Evolutionary conservation across 352 stramenopile species (phyloP), one percentile per base, ranked within the genome.

Genomic region (Phytophthora pseudosyringae): DNA sequence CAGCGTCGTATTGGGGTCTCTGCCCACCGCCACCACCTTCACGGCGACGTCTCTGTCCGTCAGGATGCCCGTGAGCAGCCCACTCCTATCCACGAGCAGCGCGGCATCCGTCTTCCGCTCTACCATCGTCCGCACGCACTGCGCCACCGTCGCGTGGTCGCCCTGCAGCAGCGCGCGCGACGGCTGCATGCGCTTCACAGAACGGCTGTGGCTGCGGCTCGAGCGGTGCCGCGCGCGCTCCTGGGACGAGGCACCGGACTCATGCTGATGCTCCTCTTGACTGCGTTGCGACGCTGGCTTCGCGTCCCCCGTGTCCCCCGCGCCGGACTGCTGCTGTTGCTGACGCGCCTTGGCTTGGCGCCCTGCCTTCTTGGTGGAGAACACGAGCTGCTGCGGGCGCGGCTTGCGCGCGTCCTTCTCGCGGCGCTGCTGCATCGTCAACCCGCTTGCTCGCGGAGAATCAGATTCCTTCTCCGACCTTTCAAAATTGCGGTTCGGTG

Each of bases 1-100:
- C 35, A 75, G 71, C 32, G 91, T 98, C 5, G 69, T 73, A 31
- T 81, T 77, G 0, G 86, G 80, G 50, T 96, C 81, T 39, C 97
- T 83, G 25, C 91, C 80, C 33, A 96, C 88, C 0, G 94, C 93
- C 26, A 99, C 93, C 10, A 98, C 83, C 57, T 97, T 91, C 31
- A 97, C 76, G 4, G 94, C 97, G 54, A 99, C 93, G 64, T 99
- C 97, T 68, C 93, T 93, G 54, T 99, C 97, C 28, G 96, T 99
- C 5, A 99, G 75, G 64, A 99, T 99, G 38, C 97, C 97, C 16
- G 91, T 95, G 32, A 99, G 76, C 18, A 88, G 73, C 8, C 96
- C 96, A 38, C 86, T 88, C 16, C 77, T 71, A 61, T 96, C 84
- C 26, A 97, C 83, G 26, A 99, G 80, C 26, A 99, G 79, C 21